These are phyloP conservation scores for Pythium biforme DNA, from an alignment of 352 stramenopile species.

Conservation along the genomic window DNA sequence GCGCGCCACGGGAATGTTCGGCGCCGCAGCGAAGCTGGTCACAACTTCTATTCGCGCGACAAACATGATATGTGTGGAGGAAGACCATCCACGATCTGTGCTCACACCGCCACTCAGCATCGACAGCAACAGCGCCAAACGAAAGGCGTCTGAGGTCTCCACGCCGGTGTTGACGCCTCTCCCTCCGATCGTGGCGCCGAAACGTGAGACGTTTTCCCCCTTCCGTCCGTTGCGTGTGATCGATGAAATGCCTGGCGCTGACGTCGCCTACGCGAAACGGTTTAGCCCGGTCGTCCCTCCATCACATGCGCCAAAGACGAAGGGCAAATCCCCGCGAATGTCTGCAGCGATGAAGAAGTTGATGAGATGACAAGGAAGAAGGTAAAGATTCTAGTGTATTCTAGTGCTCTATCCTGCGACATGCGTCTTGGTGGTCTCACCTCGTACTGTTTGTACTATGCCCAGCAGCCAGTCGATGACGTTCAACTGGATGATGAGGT, in stretches of 20 bases:
- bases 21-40: conserved; percentile 25
- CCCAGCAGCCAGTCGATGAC: conserved; percentile 58
- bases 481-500: conserved; percentile 56
- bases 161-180: neutral
- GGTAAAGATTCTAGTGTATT: neutral
- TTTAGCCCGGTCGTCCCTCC: conserved; percentile 11
- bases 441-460: conserved; percentile 37
- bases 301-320: conserved; percentile 13
- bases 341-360: conserved; percentile 26
- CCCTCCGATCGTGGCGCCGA: conserved; percentile 1
- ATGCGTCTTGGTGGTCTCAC: conserved; percentile 22
- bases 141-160: conserved; percentile 11
- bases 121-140: conserved; percentile 16
- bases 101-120: conserved; percentile 16
- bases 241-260: conserved; percentile 22
- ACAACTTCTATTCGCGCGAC: conserved; percentile 40
- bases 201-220: conserved; percentile 13
- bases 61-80: conserved; percentile 22
- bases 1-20: conserved; percentile 11
- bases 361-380: conserved; percentile 15
- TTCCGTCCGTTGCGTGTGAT: conserved; percentile 18
- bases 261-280: neutral
- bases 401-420: conserved; percentile 21
- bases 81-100: conserved; percentile 16
- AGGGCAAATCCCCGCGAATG: conserved; percentile 25